Percentiles rank a stretch among this genome's conserved stretches.
Evolutionary conservation across 805 yeast genomes (phyloP).

Genomic region (Saccharomyces jurei): DNA sequence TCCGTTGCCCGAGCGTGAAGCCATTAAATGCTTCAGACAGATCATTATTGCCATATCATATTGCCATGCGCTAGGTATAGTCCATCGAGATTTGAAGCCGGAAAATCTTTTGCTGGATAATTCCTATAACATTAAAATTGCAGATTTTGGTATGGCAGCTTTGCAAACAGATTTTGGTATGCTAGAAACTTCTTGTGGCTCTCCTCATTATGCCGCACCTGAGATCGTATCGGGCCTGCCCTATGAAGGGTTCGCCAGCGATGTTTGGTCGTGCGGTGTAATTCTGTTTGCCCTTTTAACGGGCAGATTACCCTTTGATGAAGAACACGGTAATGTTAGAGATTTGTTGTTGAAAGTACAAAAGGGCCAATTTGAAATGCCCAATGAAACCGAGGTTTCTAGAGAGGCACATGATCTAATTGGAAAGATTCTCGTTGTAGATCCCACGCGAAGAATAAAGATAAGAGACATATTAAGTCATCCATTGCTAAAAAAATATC

Average conservation of each 20-base stretch:
- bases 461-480: slow-evolving; percentile 71
- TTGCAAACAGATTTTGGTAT: slow-evolving; percentile 73
- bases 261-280: slow-evolving; percentile 97
- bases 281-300: slow-evolving; percentile 88
- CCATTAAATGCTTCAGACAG: slow-evolving; percentile 81
- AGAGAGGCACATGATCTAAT: slow-evolving; percentile 83
- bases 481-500: slow-evolving; percentile 73
- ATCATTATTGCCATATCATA: slow-evolving; percentile 75
- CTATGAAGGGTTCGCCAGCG: slow-evolving; percentile 94
- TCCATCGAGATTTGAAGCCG: slow-evolving; percentile 82
- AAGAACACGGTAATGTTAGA: slow-evolving; percentile 78
- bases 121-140: slow-evolving; percentile 83
- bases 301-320: slow-evolving; percentile 91
- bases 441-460: slow-evolving; percentile 72
- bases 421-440: slow-evolving; percentile 67
- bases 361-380: slow-evolving; percentile 80
- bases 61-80: slow-evolving; percentile 79
- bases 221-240: slow-evolving; percentile 93
- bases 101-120: slow-evolving; percentile 74
- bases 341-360: slow-evolving; percentile 83
- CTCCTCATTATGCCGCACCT: slow-evolving; percentile 98
- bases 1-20: slow-evolving; percentile 80
- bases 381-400: slow-evolving; percentile 63
- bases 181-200: slow-evolving; percentile 92
- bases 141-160: slow-evolving; percentile 99